Evolutionary conservation across 208 protist species (phyloP), one percentile per base, ranked within the genome.

Genomic region (Strigomonas culicis): DNA sequence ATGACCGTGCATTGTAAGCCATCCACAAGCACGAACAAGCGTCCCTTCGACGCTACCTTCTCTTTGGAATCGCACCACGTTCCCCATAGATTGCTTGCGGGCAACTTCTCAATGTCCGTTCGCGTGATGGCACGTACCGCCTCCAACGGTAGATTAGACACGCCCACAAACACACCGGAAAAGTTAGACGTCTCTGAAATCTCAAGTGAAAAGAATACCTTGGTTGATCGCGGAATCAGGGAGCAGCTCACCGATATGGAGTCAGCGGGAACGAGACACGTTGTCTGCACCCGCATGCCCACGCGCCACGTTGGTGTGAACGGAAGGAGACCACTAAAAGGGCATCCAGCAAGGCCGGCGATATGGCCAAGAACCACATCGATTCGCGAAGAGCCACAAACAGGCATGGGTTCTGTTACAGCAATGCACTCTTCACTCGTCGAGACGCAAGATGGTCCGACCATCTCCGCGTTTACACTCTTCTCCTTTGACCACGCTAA

Each of bases 381-480:
- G 30, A 92, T 71, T 15, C 86, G 79, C 21, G 72, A 65, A 44
- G 72, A 62, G 32, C 76, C 86, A 71, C 74, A 87, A 17, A 67
- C 53, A 22, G 66, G 65, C 25, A 92, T 52, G 17, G 79, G 72
- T 28, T 90, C 82, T 30, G 83, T 76, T 34, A 86, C 74, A 17
- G 78, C 83, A 70, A 90, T 88, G 62, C 73, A 71, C 36, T 81
- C 75, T 27, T 90, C 81, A 53, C 59, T 52, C 7, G 68, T 65
- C 0, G 90, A 74, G 39, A 94, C 73, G 56, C 70, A 78, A 11
- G 74, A 60, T 34, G 75, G 63, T 11, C 72, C 77, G 11, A 70
- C 47, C 31, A 83, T 66, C 62, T 91, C 75, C 10, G 76, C 68
- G 68, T 95, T 95, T 25, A 96, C 87, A 59, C 86, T 90, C 63